Conservation (phyloP, 495 filamentous ascomycete genomes). For the Tetracladium marchalianum region DNA sequence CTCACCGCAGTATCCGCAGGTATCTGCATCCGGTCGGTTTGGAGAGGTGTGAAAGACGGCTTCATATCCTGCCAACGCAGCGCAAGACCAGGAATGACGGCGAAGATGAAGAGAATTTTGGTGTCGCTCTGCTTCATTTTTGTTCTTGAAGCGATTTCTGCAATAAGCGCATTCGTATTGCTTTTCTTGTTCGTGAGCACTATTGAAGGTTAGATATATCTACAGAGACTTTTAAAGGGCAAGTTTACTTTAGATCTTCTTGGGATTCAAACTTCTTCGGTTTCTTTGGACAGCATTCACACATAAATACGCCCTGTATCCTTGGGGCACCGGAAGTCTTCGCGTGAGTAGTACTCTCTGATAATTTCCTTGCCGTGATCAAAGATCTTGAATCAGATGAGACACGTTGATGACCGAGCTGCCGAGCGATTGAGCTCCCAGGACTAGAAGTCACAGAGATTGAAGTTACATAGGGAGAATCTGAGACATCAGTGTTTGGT, state of each 20-base stretch:
- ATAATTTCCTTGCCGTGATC: conserved; percentile 35
- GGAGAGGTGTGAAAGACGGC: conserved; percentile 80
- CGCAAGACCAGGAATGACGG: conserved; percentile 96
- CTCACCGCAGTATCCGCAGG: conserved; percentile 92
- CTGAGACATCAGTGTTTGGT: conserved; percentile 36
- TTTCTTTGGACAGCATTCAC: conserved; percentile 97
- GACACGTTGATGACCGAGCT: conserved; percentile 34
- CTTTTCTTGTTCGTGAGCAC: conserved; percentile 79
- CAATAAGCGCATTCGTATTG: conserved; percentile 92
- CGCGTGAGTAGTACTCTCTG: conserved; percentile 26
- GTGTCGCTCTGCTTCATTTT: conserved; percentile 96
- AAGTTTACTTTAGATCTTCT: conserved; percentile 74
- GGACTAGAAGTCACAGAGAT: conserved; percentile 53
- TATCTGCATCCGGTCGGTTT: conserved; percentile 52
- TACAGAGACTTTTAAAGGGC: background rate
- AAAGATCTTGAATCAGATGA: conserved; percentile 32
- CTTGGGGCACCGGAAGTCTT: conserved; percentile 30
- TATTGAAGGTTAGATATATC: conserved; percentile 16
- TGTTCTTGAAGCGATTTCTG: conserved; percentile 96
- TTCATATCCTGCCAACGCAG: conserved; percentile 65
- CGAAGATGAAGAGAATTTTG: conserved; percentile 94
- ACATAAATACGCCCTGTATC: conserved; percentile 55
- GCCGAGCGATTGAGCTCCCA: conserved; percentile 35
- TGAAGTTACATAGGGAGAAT: conserved; percentile 50
- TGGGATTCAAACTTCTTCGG: conserved; percentile 91